Evolutionary conservation across 2,329 filamentous ascomycete species (phyloP), one percentile per base, ranked within the genome.

Genomic region (Paramyrothecium sp.): DNA sequence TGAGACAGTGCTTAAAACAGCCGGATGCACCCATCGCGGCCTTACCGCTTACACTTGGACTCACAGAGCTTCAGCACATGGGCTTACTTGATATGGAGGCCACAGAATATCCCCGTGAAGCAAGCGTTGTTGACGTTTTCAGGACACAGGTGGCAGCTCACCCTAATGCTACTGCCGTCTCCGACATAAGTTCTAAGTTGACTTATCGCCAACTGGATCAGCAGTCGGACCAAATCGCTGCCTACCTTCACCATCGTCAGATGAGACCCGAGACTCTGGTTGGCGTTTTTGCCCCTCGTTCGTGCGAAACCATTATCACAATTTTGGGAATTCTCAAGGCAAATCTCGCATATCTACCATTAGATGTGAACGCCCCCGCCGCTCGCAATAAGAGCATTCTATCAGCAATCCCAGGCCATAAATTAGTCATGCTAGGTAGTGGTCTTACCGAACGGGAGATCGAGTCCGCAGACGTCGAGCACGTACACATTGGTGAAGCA

Each of bases 281-380:
- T 1, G 57, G 57, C 5, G 55, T 63, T 16, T 44, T 58, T n/a
- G 53, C 59, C 3, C 38, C 26, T 7, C 60, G 62, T 2, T 61
- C 57, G 5, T 61, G 61, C 16, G 30, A 57, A 26, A 60, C 57
- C 10, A 34, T 59, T 19, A 34, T 56, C 11, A 55, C 59, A 16
- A 54, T 60, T 38, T 30, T 61, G 19, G 59, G 59, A 19, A 56
- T 61, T 51, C 48, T 63, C 21, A 63, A 63, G 20, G 57, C 61
- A 2, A 55, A 34, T 21, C 44, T 60, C 3, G 59, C 59, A 2
- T 63, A 63, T 51, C 38, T 63, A 2, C 61, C 61, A 8, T 46
- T 63, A 8, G 61, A 63, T 34, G 46, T 56, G 22, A 60, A 57
- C 8, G 41, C 56, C 4, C 61, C 61, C 11, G 38, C 41, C n/a